Evolutionary conservation across 1,284 basidiomycete species (phyloP), one percentile per base, ranked within the genome.

Genomic region (Schizopora paradoxa): DNA sequence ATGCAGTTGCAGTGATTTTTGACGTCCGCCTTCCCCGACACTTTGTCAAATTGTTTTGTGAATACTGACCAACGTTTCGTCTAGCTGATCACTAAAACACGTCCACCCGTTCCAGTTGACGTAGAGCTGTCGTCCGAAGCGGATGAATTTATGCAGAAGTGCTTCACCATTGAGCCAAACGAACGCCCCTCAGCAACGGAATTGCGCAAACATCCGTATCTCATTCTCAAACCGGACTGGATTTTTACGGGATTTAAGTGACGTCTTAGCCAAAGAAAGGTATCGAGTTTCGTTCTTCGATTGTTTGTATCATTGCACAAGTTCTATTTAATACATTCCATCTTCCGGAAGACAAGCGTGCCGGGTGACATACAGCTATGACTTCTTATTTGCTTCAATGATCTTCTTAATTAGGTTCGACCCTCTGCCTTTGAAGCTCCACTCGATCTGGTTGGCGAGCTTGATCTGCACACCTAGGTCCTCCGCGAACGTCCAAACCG

Each of bases 401-500:
- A n/a, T n/a, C n/a, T n/a, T n/a, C 28, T 31, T 31, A 10, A 31
- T 14, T 14, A 14, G 10, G 14, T 14, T 31, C 14, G 28, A 14
- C 14, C 28, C 28, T 14, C 28, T 8, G 8, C 28, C 28, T 31
- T 31, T 31, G 14, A 61, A 56, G 1, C 53, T 54, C 61, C 61
- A 63, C 32, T 49, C 44, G 41, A 65, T 61, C 38, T 64, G 63
- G 31, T 54, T 43, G 2, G 61, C 58, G 6, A 58, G 34, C 22
- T 55, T 41, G 16, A 66, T 55, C 34, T 59, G 41, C 2, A 67
- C 56, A 3, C 57, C 43, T n/a, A 49, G 45, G 14, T 47, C 61
- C 34, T 34, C 63, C 53, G 25, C 29, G 14, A 14, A 46, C 6
- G 28, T 16, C 70, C 71, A 73, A 6, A 73, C 70, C 0, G 61